Evolutionary conservation across 108 stramenopile species (phyloP), one percentile per base, ranked within the genome.

Genomic region (Discostella pseudostelligera): DNA sequence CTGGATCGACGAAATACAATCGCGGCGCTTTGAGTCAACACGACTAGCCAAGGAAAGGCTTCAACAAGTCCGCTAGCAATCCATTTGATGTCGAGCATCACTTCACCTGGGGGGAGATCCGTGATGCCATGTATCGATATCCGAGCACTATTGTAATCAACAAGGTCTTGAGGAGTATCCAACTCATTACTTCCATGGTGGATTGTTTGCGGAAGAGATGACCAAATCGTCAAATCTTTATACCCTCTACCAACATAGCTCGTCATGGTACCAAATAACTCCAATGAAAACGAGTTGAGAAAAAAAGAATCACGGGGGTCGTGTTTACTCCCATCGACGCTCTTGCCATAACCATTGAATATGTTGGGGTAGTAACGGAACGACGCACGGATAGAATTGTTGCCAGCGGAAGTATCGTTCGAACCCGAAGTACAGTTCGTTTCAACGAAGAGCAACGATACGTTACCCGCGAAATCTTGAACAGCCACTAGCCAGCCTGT

Each of bases 61-160:
- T 88, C 87, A 50, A 87, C 48, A 60, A 73, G 82, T 7, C 88
- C 91, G 44, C 84, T 84, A 26, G 57, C 39, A 29, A 88, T 39
- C 69, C 89, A 93, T 20, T 60, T 46, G 60, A 92, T 84, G 61
- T 93, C 91, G 50, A 84, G 35, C n/a, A 81, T 74, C 7, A 61
- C 47, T 59, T 77, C 76, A 56, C 56, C 45, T 1, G 56, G 58
- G 10, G 56, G 57, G 20, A 49, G 21, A 48, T 61, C 59, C 7
- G 39, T 64, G 36, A 63, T 57, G 8, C 49, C 44, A 10, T 26
- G 39, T 16, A 77, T 59, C 19, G 49, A 59, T 21, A 76, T 65
- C 35, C 25, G 57, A 22, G 37, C 54, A 62, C 48, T 45, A 16
- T 32, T 49, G 75, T 71, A 77, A 21, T 59, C 69, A 32, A 59